A percentile compares a stretch with the other conserved stretches of the same genome.
Conservation (phyloP, 805 yeast species). For the Candida adriatica region DNA sequence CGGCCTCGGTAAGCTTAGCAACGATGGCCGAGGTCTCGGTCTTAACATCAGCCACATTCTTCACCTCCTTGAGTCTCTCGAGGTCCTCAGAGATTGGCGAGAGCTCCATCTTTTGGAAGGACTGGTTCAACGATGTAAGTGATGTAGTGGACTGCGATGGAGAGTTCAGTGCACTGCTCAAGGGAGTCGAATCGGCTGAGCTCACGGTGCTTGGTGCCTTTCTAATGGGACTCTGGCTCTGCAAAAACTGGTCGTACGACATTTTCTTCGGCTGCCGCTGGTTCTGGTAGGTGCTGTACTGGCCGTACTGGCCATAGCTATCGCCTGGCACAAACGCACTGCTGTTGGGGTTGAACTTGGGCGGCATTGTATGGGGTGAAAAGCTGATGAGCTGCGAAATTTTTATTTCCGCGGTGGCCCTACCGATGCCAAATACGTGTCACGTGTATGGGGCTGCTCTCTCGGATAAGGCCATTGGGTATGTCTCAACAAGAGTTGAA, state of each 20-base stretch:
- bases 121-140: conserved; percentile 62
- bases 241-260: conserved; percentile 21
- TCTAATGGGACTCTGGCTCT: conserved; percentile 13
- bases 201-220: conserved; percentile 15
- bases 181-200: conserved; percentile 20
- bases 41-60: conserved; percentile 30
- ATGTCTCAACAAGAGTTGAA: no score
- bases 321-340: conserved; percentile 25
- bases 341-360: conserved; percentile 33
- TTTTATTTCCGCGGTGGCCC: not conserved
- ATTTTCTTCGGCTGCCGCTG: conserved; percentile 17
- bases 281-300: conserved; percentile 6
- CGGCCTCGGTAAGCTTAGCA: conserved; percentile 34
- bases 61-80: conserved; percentile 37
- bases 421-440: no score
- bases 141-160: conserved; percentile 63
- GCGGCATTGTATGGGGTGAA: conserved; percentile 26
- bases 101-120: conserved; percentile 56
- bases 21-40: conserved; percentile 33
- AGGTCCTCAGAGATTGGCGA: conserved; percentile 63
- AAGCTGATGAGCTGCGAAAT: not conserved
- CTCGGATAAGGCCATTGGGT: no score
- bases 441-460: no score
- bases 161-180: conserved; percentile 23
- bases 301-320: conserved; percentile 2